Evolutionary conservation across 768 basidiomycete species (phyloP).

Genomic region (Plicaturopsis crispa): DNA sequence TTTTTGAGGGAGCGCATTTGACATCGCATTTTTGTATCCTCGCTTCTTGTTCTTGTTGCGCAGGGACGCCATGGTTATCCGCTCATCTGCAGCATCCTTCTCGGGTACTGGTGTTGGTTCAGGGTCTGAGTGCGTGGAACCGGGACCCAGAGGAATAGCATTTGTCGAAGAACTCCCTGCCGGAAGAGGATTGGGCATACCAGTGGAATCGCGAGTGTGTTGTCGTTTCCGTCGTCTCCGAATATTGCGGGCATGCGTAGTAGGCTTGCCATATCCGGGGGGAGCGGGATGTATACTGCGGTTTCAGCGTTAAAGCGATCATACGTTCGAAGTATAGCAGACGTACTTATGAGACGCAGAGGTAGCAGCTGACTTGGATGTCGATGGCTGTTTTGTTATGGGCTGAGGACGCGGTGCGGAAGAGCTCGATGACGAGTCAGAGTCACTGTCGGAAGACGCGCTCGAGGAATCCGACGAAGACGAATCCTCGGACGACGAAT

Average conservation of each 20-base stretch:
- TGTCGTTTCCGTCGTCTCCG: constrained; percentile 42
- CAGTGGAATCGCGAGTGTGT: constrained; percentile 15
- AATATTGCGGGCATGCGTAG: constrained; percentile 51
- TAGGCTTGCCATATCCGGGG: constrained; percentile 55
- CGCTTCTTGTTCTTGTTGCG: constrained; percentile 73
- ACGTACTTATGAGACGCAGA: constrained; percentile 1
- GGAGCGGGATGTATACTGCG: constrained; percentile 24
- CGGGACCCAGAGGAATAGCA: constrained; percentile 31
- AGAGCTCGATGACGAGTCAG: background rate
- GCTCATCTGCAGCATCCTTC: constrained; percentile 17
- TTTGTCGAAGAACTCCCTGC: constrained; percentile 34
- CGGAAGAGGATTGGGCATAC: constrained; percentile 13
- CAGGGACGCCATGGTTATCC: constrained; percentile 41
- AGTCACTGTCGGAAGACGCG: too few relatives aligned
- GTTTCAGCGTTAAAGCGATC: background rate
- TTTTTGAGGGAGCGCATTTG: background rate
- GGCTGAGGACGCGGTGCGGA: background rate
- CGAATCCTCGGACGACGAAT: background rate
- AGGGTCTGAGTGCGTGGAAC: background rate
- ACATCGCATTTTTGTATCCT: constrained; percentile 48
- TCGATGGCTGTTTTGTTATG: background rate
- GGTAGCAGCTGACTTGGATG: constrained; percentile 2
- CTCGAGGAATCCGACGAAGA: background rate
- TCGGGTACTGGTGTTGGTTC: background rate
- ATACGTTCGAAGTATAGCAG: background rate